Evolutionary conservation across 176 grass and related monocot genomes (phyloP).

Genomic region (maize (Zea mays)): Zm-B73-REFERENCE-NAM-5.0 NC_050099.1:175942501-175943000

Average conservation of each 20-base stretch:
- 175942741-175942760: slow-evolving; percentile 2
- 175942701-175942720: not conserved
- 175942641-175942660: too few relatives aligned
- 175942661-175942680: too few relatives aligned
- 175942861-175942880: not conserved
- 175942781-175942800: not conserved
- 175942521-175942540: too few relatives aligned
- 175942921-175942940: not conserved
- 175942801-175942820: not conserved
- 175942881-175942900: not conserved
- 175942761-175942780: not conserved
- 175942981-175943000: not conserved
- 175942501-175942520: too few relatives aligned
- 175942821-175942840: not conserved
- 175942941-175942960: slow-evolving; percentile 4
- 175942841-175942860: not conserved
- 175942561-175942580: too few relatives aligned
- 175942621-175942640: too few relatives aligned
- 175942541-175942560: too few relatives aligned
- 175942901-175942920: not conserved
- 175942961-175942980: not conserved
- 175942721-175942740: slow-evolving; percentile 1
- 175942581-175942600: too few relatives aligned
- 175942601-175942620: too few relatives aligned
- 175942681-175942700: too few relatives aligned